Base-by-base conservation (phyloP, 2,329 filamentous ascomycete genomes). In the Pseudopithomyces chartarum region DNA sequence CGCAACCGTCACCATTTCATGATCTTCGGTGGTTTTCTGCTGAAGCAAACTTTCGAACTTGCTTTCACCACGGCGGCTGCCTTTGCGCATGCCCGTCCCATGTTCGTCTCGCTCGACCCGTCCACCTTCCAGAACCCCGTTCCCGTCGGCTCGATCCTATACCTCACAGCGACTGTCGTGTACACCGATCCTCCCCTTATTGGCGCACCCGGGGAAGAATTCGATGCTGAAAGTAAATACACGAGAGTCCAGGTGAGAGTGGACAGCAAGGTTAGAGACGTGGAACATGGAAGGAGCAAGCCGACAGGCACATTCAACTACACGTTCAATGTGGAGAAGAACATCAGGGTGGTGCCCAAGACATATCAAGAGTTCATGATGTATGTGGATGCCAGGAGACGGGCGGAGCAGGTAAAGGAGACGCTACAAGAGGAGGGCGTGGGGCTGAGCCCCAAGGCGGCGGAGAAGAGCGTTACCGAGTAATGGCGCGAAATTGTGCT, bases 241-340 rank as follows among this genome's bases (percentile, higher is more conserved):
- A 88, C 85, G 19, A 82, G 87, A 43, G 83, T 91, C 10, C 88
- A 91, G 66, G 85, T 91, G 10, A 84, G 88, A 7, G 87, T 91
- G 13, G 87, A 90, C 69, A 87, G 86, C 33, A 90, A 89, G 69
- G 89, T 91, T 13, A 80, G 88, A 19, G 85, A 91, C 67, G 86
- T 91, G 29, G 88, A 90, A 74, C 87, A 90, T 66, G 87, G 86
- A 6, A 82, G 82, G 47, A 84, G 85, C 22, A 87, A 85, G 67
- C 84, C 87, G 2, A 91, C 89, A 0, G 89, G 89, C 4, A 87
- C 89, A 65, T 91, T 92, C 78, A 90, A 90, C 65, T 91, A 91
- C 69, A 91, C 89, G 0, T 90, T 90, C 69, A 80, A 65, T 52
- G 86, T 90, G 2, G 83, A 87, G 54, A 84, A 81, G 66, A 83